Evolutionary conservation across 1,139 yeast genomes (phyloP).

Genomic region (Hyphopichia burtonii): DNA sequence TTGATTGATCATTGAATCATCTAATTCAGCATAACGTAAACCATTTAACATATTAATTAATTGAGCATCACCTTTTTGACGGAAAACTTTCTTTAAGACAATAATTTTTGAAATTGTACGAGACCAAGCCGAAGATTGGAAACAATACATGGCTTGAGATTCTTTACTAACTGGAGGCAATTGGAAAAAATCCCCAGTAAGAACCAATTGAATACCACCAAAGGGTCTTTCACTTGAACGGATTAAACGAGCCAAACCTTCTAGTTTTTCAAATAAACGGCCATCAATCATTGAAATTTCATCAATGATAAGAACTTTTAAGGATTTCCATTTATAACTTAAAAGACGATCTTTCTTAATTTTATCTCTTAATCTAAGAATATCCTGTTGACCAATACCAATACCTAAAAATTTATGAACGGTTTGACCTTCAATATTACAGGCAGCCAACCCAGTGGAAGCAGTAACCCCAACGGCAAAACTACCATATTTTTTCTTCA

Average conservation of each 20-base stretch:
- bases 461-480: slow-evolving; percentile 78
- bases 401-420: slow-evolving; percentile 76
- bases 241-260: slow-evolving; percentile 55
- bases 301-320: slow-evolving; percentile 71
- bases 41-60: slow-evolving; percentile 74
- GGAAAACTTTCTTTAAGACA: slow-evolving; percentile 60
- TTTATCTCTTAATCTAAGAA: slow-evolving; percentile 39
- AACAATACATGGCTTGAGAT: slow-evolving; percentile 47
- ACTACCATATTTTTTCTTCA: slow-evolving; percentile 36
- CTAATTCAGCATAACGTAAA: slow-evolving; percentile 63
- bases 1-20: slow-evolving; percentile 39
- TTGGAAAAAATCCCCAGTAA: slow-evolving; percentile 85
- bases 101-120: slow-evolving; percentile 54
- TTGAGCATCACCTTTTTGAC: slow-evolving; percentile 68
- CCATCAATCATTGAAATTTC: slow-evolving; percentile 86
- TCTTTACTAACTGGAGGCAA: slow-evolving; percentile 72
- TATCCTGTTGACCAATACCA: slow-evolving; percentile 64
- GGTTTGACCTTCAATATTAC: slow-evolving; percentile 82
- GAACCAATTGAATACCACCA: slow-evolving; percentile 78
- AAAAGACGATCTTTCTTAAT: slow-evolving; percentile 46
- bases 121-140: slow-evolving; percentile 59
- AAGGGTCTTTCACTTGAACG: slow-evolving; percentile 53
- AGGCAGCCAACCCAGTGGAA: slow-evolving; percentile 89
- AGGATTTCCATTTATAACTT: slow-evolving; percentile 55
- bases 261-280: slow-evolving; percentile 60